phyloP scores from a whole-genome alignment of 2,329 filamentous ascomycete species.

The Monosporascus sp. region DNA sequence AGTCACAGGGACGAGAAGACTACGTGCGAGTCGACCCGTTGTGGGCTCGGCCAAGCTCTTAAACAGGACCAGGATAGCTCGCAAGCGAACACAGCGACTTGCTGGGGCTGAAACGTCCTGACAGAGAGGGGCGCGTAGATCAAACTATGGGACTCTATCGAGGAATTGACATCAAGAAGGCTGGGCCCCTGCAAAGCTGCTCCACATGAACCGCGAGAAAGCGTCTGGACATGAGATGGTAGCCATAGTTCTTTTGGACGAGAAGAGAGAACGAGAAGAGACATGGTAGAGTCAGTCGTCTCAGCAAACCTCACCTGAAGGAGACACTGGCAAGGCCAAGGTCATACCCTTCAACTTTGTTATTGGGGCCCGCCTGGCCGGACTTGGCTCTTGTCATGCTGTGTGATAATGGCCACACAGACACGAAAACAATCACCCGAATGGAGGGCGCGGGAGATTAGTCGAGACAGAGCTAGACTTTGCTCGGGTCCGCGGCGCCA shows the following conservation, averaged over 20 bases:
- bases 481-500: background rate
- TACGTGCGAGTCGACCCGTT: background rate
- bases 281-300: conserved; percentile 4
- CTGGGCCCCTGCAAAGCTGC: conserved; percentile 15
- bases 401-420: conserved; percentile 17
- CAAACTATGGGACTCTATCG: conserved; percentile 15
- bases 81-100: background rate
- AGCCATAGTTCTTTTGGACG: background rate
- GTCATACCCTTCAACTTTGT: conserved; percentile 5
- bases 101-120: conserved; percentile 10
- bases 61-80: conserved; percentile 3
- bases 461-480: conserved; percentile 10
- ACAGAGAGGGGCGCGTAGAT: conserved; percentile 18
- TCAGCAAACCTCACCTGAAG: background rate
- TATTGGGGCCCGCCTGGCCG: background rate
- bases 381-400: conserved; percentile 4
- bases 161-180: conserved; percentile 12
- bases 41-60: background rate
- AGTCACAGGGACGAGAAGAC: background rate
- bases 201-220: conserved; percentile 14
- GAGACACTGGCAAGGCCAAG: conserved; percentile 8
- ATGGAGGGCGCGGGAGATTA: conserved; percentile 25
- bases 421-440: conserved; percentile 18
- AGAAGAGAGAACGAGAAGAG: conserved; percentile 3
- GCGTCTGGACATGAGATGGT: conserved; percentile 5